A percentile compares a stretch with the other conserved stretches of the same genome.
phyloP scores from a whole-genome alignment of 306 rosid genomes.

The Dalbergia oliveri region DNA sequence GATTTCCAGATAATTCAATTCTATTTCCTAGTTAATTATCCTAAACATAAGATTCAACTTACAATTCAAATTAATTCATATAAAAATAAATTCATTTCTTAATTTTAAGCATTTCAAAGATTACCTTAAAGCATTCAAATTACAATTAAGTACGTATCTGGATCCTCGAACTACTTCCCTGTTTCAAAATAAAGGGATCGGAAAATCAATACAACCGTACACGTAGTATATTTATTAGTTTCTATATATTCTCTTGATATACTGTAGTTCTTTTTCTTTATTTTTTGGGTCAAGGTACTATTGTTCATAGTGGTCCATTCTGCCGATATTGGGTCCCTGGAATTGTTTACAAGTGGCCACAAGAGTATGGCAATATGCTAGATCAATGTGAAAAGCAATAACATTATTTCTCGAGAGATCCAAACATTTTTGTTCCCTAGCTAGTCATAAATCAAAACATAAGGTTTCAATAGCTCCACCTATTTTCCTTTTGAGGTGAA shows the following conservation, averaged over 20 bases:
- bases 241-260: no score
- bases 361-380: not conserved
- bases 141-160: no score
- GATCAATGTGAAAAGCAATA: not conserved
- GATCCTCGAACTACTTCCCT: no score
- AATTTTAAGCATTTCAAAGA: no score
- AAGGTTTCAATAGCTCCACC: constrained; percentile 42
- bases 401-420: not conserved
- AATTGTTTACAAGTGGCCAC: constrained; percentile 22
- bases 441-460: not conserved
- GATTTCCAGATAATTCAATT: no score
- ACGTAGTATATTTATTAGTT: not conserved
- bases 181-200: not conserved
- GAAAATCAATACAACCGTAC: not conserved
- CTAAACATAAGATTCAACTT: no score
- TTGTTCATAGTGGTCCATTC: not conserved
- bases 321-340: not conserved
- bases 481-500: not conserved
- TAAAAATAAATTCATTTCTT: no score
- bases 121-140: no score
- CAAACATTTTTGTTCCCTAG: not conserved
- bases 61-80: no score
- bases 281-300: no score
- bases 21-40: no score
- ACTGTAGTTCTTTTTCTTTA: no score